Base-by-base conservation (phyloP, 1,284 basidiomycete genomes). In the Ganoderma lingzhi region DNA sequence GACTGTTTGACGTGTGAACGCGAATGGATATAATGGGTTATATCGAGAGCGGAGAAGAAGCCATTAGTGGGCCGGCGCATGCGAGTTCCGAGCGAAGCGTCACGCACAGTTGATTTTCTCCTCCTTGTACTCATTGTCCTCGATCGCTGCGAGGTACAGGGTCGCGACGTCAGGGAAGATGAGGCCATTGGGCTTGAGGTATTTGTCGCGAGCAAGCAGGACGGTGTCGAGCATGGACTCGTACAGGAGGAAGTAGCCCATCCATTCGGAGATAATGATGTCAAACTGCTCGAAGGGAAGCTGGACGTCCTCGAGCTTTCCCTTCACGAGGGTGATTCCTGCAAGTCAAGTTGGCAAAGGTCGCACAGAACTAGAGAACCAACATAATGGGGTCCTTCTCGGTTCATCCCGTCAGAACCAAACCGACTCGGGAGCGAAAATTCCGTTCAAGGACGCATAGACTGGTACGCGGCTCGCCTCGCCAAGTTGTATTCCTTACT, bases 171-270 rank as follows among this genome's bases (percentile, higher is more conserved):
- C 98, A 14, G 98, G 98, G 87, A 99, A 99, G 82, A 99, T 94
- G 66, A 95, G 87, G 63, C 98, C 98, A 65, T 85, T 94, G 56
- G 92, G 91, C 77, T 94, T 93, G 74, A 99, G 90, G 85, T 98
- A 99, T 82, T 95, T 95, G 88, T 99, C 98, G 70, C 98, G 90
- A 17, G 98, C 98, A 66, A 97, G 87, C 42, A 99, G 90, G 64
- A 99, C 98, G 56, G 97, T 98, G 84, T 99, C 97, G 74, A 99
- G 90, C 98, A 99, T 99, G 80, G 96, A 97, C 82, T 99, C 98
- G 86, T 99, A 99, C 32, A 99, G 89, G 74, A 96, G 84, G 85
- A 96, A 96, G 81, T 96, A 96, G 48, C 96, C 96, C 96, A 98
- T 98, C 96, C 96, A 98, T 82, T 99, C 98, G 70, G 97, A 99